Evolutionary conservation across 305 asterid species (phyloP), one percentile per base, ranked within the genome.

Genomic region (Fraxinus baroniana): DNA sequence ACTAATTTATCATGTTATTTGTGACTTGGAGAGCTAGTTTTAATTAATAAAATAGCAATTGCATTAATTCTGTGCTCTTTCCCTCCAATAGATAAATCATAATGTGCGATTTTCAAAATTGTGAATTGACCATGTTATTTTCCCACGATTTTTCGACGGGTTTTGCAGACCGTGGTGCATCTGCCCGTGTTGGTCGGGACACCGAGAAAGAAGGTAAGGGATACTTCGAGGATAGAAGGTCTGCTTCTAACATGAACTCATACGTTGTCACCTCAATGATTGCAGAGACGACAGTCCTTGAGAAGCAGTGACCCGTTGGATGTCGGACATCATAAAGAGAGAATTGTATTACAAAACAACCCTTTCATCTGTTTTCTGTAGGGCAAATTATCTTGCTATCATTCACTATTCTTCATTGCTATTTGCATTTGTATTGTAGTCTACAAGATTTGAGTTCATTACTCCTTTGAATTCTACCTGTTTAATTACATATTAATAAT

Each of bases 191-290:
- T 44, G 90, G 90, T 7, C 81, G 90, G 20, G 89, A 86, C 79
- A 88, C 88, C 0, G 90, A 84, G 88, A 88, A 82, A 24, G 86
- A 85, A 2, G 90, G 89, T 32, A 88, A 88, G 74, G 90, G 90
- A 6, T 87, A 87, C 36, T 87, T 87, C 2, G 90, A 87, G 83
- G 90, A 87, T 78, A 37, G 90, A 28, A 87, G 90, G 86, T 88
- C 90, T 2, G 90, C 89, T 79, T 86, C 89, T 0, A 86, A 84
- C 83, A 86, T 86, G 89, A 87, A 86, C 22, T 87, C 89, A 0
- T 86, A 86, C 60, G 24, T 62, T 44, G 89, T 87, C n/a, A 87
- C 89, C 15, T 87, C 89, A 26, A 87, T 87, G 89, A 87, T 87
- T 36, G 86, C 89, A n/a, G 89, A 87, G 81, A 87, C 89, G 18